phyloP scores from a whole-genome alignment of 331 rosid species.

The Saraca asoca region DNA sequence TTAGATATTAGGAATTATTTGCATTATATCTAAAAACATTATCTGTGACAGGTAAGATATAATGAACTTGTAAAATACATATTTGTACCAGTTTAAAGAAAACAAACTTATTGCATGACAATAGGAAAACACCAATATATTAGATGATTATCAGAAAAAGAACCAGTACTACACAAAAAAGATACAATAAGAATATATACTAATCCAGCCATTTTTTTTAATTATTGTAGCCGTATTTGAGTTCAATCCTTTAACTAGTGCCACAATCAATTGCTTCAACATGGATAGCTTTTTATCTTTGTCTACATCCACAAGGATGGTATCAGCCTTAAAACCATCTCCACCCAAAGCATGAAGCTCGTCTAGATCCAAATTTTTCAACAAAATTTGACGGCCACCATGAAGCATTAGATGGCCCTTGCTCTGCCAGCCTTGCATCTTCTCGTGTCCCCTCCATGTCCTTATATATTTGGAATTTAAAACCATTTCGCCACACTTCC shows the following conservation, averaged over 20 bases:
- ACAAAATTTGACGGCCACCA: constrained; percentile 95
- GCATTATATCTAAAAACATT: constrained; percentile 16
- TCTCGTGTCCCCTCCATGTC: constrained; percentile 92
- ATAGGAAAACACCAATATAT: constrained; percentile 7
- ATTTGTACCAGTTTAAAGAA: constrained; percentile 13
- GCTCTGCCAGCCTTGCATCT: constrained; percentile 78
- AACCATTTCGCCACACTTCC: constrained; percentile 79
- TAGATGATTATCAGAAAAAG: not conserved
- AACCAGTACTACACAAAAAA: constrained; percentile 2
- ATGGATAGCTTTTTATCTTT: constrained; percentile 90
- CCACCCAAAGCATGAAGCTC: constrained; percentile 80
- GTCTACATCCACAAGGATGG: constrained; percentile 83
- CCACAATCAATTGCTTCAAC: constrained; percentile 83
- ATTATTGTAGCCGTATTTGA: constrained; percentile 85
- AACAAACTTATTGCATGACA: constrained; percentile 11
- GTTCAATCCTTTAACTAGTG: constrained; percentile 88
- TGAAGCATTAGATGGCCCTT: constrained; percentile 80
- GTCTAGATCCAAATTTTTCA: constrained; percentile 86
- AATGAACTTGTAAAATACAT: constrained; percentile 21
- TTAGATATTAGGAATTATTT: constrained; percentile 19
- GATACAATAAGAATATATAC: constrained; percentile 49
- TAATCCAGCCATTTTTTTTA: constrained; percentile 95
- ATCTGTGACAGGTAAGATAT: constrained; percentile 4
- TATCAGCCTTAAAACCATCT: constrained; percentile 79
- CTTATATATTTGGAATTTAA: constrained; percentile 59